A percentile compares a stretch with the other conserved stretches of the same genome.
Conservation (phyloP, 371 early-diverging fungal genomes). For the Neoconidiobolus thromboides region DNA sequence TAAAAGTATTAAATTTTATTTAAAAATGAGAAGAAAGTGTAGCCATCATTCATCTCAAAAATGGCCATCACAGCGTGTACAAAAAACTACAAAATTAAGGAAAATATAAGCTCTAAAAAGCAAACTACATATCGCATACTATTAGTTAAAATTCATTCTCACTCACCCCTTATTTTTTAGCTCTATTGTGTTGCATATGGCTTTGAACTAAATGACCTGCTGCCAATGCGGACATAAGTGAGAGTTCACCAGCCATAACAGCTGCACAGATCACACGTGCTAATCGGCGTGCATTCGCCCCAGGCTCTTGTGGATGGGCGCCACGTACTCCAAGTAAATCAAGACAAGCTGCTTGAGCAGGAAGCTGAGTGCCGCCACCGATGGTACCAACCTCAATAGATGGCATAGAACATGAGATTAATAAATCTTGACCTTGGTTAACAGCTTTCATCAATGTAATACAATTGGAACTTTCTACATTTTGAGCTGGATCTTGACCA, state of each 20-base stretch:
- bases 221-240: slow-evolving; percentile 66
- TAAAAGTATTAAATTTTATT: no score
- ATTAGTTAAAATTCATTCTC: no score
- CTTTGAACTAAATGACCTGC: slow-evolving; percentile 70
- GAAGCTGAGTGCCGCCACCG: slow-evolving; percentile 85
- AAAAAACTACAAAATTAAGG: no score
- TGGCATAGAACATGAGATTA: slow-evolving; percentile 87
- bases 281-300: slow-evolving; percentile 68
- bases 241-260: slow-evolving; percentile 95
- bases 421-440: slow-evolving; percentile 53
- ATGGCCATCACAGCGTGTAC: no score
- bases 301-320: slow-evolving; percentile 62
- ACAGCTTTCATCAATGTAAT: slow-evolving; percentile 87
- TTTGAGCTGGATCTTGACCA: slow-evolving; percentile 95
- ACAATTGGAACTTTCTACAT: slow-evolving; percentile 87
- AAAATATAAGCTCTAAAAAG: no score
- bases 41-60: no score
- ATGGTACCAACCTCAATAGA: slow-evolving; percentile 90
- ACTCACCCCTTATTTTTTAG: slow-evolving; percentile 4
- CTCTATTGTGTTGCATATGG: slow-evolving; percentile 70
- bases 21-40: no score
- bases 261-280: slow-evolving; percentile 80
- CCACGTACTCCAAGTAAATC: slow-evolving; percentile 81
- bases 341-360: slow-evolving; percentile 75
- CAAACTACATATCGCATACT: no score